A percentile compares a stretch with the other conserved stretches of the same genome.
Conservation (phyloP, 495 filamentous ascomycete species). For the Penicillium cosmopolitanum region DNA sequence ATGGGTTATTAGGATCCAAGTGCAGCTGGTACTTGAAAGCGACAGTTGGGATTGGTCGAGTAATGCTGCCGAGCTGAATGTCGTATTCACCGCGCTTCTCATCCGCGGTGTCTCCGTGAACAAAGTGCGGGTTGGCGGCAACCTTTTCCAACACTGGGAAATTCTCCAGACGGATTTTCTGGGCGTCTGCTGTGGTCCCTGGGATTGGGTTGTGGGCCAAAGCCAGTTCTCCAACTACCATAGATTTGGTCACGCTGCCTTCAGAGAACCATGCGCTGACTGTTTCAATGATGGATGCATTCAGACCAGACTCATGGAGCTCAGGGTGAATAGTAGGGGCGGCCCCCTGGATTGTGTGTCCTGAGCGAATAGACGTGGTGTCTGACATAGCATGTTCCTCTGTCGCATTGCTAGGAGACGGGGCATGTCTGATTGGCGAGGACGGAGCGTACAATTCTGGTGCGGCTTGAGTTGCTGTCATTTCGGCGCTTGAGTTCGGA, state of each 20-base stretch:
- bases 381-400: constrained; percentile 74
- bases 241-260: constrained; percentile 69
- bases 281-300: constrained; percentile 90
- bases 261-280: constrained; percentile 82
- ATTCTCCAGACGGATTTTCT: constrained; percentile 83
- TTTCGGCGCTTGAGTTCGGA: constrained; percentile 48
- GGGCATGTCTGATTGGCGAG: constrained; percentile 46
- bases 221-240: constrained; percentile 88
- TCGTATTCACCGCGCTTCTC: constrained; percentile 82
- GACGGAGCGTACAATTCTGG: constrained; percentile 31
- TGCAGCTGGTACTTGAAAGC: constrained; percentile 98
- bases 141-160: constrained; percentile 91
- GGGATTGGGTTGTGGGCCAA: constrained; percentile 75
- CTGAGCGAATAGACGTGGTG: constrained; percentile 88
- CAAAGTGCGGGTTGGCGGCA: constrained; percentile 89
- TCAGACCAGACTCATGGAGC: constrained; percentile 77
- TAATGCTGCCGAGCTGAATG: constrained; percentile 69
- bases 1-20: constrained; percentile 62
- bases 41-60: constrained; percentile 65
- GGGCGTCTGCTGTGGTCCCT: constrained; percentile 50
- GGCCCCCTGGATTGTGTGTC: constrained; percentile 71
- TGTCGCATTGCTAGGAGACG: constrained; percentile 49
- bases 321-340: constrained; percentile 76
- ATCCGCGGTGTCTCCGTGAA: constrained; percentile 57
- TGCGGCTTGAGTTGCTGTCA: constrained; percentile 15